These are phyloP conservation scores for Luffa acutangula DNA, from an alignment of 306 rosid species.

Conservation along the genomic window DNA sequence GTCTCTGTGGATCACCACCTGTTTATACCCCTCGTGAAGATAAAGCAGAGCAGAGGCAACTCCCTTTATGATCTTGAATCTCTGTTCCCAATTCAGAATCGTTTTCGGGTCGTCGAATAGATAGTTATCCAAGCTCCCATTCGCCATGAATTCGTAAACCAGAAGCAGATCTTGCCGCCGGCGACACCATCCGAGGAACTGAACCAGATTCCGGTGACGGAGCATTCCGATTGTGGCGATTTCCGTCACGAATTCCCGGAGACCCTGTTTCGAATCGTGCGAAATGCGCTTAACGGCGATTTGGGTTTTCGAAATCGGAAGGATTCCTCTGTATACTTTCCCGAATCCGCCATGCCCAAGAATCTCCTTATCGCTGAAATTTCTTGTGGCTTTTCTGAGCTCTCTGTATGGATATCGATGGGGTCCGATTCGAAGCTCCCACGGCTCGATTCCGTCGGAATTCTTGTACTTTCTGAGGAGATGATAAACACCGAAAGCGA, in stretches of 20 bases:
- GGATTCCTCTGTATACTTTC: conserved; percentile 11
- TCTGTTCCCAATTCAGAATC: conserved; percentile 4
- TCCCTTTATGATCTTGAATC: not conserved
- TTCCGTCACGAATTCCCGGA: conserved; percentile 13
- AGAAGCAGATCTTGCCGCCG: conserved; percentile 7
- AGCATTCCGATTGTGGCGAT: conserved; percentile 6
- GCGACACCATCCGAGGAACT: conserved; percentile 10
- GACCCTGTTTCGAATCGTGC: conserved; percentile 13
- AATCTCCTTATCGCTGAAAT: conserved; percentile 6
- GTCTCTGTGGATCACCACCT: conserved; percentile 31
- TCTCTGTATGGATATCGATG: conserved; percentile 11
- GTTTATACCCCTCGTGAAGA: conserved; percentile 15
- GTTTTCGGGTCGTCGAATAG: conserved; percentile 5
- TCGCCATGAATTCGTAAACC: conserved; percentile 7
- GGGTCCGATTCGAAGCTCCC: conserved; percentile 13
- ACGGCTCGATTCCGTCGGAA: conserved; percentile 3
- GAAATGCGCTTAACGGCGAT: conserved; percentile 15
- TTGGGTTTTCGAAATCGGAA: conserved; percentile 2
- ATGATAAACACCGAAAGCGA: not conserved
- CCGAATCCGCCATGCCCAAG: conserved; percentile 20
- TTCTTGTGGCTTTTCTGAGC: conserved; percentile 6
- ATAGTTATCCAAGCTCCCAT: conserved; percentile 6
- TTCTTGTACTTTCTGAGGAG: not conserved
- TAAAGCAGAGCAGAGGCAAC: conserved; percentile 8
- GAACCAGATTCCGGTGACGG: conserved; percentile 16